Evolutionary conservation across 495 filamentous ascomycete species (phyloP), one percentile per base, ranked within the genome.

Genomic region (Penicillium alfredii): DNA sequence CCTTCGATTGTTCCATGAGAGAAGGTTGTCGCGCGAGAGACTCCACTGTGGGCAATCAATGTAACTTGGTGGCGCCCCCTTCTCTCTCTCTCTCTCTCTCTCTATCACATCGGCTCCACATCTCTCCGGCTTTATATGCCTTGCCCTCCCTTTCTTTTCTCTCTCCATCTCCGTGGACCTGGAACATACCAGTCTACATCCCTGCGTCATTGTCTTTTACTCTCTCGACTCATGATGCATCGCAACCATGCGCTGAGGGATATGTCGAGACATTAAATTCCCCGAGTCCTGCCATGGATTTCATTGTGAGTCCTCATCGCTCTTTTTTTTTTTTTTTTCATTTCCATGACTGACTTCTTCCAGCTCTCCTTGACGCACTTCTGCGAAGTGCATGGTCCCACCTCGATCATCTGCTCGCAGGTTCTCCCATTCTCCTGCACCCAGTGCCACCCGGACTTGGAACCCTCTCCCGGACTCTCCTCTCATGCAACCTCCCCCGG

Each of bases 341-440:
- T 22, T 17, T 18, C 17, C 24, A 24, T 12, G 17, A 14, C 42
- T 51, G 21, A 40, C 8, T 25, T 33, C 28, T 18, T 30, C 21
- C 34, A 96, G 89, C 77, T 95, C 55, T 93, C 87, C 58, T 77
- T 96, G 49, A 89, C 89, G 54, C 89, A 96, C 68, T 96, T 94
- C 63, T 96, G 89, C 72, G 89, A 96, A 63, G 73, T 88, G 51
- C 88, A 96, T 72, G 89, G 89, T 42, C 89, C 89, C 8, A 95
- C 88, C 32, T 92, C 88, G 34, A 80, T 96, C 60, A 84, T 96
- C 64, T 94, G 93, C 60, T 95, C 89, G 36, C 88, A 95, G 64
- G 82, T 85, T 32, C 68, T 85, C 15, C 83, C 86, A 1, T 80
- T 88, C 28, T 71, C 81, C 33, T 96, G 89, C 55, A 59, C 69